A percentile compares a stretch with the other conserved stretches of the same genome.
Conservation (phyloP, 768 basidiomycete genomes). For the Sporobolomyces pararoseus region DNA sequence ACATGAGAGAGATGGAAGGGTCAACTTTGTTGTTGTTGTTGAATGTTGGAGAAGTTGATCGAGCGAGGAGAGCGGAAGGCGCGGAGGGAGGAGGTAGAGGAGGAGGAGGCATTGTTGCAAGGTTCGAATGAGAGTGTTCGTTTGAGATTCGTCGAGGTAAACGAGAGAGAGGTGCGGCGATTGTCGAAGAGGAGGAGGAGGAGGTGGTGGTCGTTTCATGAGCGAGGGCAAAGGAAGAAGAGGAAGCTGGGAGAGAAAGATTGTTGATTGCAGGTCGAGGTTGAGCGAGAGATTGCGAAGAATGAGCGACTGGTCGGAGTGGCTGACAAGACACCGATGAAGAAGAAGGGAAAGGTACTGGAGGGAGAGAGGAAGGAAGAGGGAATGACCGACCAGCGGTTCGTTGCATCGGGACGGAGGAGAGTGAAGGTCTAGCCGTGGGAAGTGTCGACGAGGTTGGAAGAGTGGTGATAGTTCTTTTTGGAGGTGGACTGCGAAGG, state of each 20-base stretch:
- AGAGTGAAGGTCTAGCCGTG: background rate
- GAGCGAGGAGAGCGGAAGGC: too few relatives aligned
- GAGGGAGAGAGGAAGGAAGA: constrained; percentile 1
- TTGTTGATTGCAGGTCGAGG: too few relatives aligned
- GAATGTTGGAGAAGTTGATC: background rate
- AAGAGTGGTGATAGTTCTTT: background rate
- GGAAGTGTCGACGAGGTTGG: background rate
- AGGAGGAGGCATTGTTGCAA: too few relatives aligned
- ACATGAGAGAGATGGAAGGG: constrained; percentile 18
- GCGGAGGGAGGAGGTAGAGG: constrained; percentile 6
- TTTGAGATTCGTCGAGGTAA: constrained; percentile 4
- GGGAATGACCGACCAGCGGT: background rate
- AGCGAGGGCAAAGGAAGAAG: background rate
- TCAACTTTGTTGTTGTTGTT: background rate
- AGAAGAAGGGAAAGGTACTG: too few relatives aligned
- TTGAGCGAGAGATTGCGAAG: background rate
- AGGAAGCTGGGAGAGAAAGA: too few relatives aligned
- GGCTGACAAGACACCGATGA: too few relatives aligned
- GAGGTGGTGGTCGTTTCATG: background rate
- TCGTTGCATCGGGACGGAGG: background rate
- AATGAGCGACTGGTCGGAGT: background rate
- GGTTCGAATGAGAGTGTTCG: too few relatives aligned
- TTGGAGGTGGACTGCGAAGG: constrained; percentile 31
- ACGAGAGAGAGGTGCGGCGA: background rate
- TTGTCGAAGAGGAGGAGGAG: background rate